These are phyloP conservation scores for Hyphodiscus sp. DNA, from an alignment of 2,329 filamentous ascomycete species.

Conservation along the genomic window DNA sequence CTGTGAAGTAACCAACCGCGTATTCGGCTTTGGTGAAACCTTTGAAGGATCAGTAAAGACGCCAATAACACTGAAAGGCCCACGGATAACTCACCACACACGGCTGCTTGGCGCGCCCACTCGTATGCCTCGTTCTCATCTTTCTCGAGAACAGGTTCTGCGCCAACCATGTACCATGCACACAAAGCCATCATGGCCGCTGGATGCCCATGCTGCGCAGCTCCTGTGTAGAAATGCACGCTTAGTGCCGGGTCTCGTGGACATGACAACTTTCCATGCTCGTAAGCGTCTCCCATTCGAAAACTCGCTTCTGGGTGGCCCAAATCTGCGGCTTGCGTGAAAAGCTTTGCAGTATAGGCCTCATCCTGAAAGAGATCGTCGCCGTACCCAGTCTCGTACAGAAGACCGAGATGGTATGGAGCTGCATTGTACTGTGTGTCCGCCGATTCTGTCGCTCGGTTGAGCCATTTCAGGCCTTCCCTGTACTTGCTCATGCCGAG, in stretches of 20 bases:
- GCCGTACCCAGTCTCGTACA: conserved; percentile 91
- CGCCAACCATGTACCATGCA: conserved; percentile 97
- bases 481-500: conserved; percentile 80
- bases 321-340: conserved; percentile 88
- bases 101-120: conserved; percentile 84
- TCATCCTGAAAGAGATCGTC: conserved; percentile 91
- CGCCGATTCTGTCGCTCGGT: conserved; percentile 82
- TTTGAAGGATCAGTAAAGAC: conserved; percentile 6
- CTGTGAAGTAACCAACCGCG: conserved; percentile 92
- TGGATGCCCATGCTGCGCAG: conserved; percentile 76
- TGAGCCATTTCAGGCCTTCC: conserved; percentile 94
- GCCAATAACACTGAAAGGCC: not conserved
- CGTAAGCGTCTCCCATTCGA: conserved; percentile 92
- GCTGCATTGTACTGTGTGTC: conserved; percentile 89
- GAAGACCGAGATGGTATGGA: conserved; percentile 79
- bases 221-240: conserved; percentile 94
- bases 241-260: conserved; percentile 87
- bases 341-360: conserved; percentile 84
- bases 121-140: conserved; percentile 96
- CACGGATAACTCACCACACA: conserved; percentile 58
- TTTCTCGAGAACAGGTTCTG: conserved; percentile 84
- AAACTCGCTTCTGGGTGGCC: conserved; percentile 82
- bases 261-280: conserved; percentile 82
- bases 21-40: conserved; percentile 67
- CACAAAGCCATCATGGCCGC: conserved; percentile 97